Evolutionary conservation across 345 rosid genomes (phyloP).

Genomic region (Ceriops zippeliana): DNA sequence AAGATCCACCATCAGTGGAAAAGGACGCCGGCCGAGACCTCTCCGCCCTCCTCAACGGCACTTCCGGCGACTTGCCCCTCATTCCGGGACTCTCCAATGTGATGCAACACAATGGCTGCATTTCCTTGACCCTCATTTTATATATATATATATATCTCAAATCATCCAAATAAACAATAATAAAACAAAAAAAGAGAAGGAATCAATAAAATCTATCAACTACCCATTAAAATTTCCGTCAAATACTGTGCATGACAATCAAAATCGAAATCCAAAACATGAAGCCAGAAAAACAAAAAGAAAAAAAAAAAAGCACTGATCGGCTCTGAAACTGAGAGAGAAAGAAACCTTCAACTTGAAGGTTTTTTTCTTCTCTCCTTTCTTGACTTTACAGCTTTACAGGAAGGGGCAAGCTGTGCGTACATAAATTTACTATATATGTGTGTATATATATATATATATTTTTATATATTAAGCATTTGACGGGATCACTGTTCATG

Average conservation of each 20-base stretch:
- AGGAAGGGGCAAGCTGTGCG: no score
- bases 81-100: constrained; percentile 65
- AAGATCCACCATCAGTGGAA: constrained; percentile 41
- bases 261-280: neutral
- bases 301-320: neutral
- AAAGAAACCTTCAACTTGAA: neutral
- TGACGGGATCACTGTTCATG: no score
- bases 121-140: constrained; percentile 85
- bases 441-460: neutral
- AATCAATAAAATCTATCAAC: neutral
- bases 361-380: neutral
- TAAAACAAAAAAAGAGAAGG: neutral
- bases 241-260: neutral
- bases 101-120: constrained; percentile 94
- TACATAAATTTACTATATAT: neutral
- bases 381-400: neutral
- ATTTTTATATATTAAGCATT: no score
- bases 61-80: constrained; percentile 63
- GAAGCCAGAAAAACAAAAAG: neutral
- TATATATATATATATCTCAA: no score
- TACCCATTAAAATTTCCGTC: neutral
- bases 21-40: constrained; percentile 63
- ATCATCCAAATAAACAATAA: neutral
- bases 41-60: constrained; percentile 38
- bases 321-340: neutral